Evolutionary conservation across 495 filamentous ascomycete genomes (phyloP).

Genomic region (Astrothelium macrocarpum): DNA sequence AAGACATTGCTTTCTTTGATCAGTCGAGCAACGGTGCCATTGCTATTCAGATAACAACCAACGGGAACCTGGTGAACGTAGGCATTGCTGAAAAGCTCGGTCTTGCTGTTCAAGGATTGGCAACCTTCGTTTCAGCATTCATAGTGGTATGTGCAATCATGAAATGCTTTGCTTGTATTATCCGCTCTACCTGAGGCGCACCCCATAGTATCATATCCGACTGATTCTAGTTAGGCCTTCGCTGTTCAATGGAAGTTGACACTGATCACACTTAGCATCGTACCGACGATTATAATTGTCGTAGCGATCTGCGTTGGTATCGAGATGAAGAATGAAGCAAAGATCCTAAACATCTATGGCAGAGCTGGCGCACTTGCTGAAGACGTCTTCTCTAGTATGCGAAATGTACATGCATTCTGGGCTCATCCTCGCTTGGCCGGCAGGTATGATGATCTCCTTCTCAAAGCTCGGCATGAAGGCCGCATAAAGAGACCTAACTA

Average conservation of each 20-base stretch:
- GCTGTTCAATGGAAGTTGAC: slow-evolving; percentile 18
- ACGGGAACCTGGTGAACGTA: slow-evolving; percentile 14
- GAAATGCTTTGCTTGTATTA: not conserved
- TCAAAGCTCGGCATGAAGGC: slow-evolving; percentile 18
- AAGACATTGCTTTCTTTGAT: slow-evolving; percentile 30
- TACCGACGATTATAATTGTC: slow-evolving; percentile 24
- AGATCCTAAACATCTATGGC: slow-evolving; percentile 18
- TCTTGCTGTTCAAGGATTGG: slow-evolving; percentile 9
- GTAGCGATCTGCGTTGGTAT: slow-evolving; percentile 17
- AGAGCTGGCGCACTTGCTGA: slow-evolving; percentile 23
- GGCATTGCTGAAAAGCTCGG: slow-evolving; percentile 13
- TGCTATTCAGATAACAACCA: slow-evolving; percentile 18
- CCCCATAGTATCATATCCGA: not conserved
- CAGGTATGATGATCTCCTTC: slow-evolving; percentile 19
- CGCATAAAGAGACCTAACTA: slow-evolving; percentile 25
- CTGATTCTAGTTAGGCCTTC: slow-evolving; percentile 3
- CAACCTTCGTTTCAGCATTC: slow-evolving; percentile 11
- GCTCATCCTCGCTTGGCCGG: slow-evolving; percentile 12
- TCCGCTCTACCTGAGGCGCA: not conserved
- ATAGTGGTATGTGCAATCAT: slow-evolving; percentile 1
- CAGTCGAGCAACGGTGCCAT: slow-evolving; percentile 4
- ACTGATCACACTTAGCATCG: slow-evolving; percentile 21
- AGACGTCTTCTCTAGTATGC: slow-evolving; percentile 24
- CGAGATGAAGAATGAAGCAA: slow-evolving; percentile 19
- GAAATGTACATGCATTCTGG: slow-evolving; percentile 27